Evolutionary conservation across 164 flowering plant species (phyloP).

Genomic region (Brasenia schreberi): DNA sequence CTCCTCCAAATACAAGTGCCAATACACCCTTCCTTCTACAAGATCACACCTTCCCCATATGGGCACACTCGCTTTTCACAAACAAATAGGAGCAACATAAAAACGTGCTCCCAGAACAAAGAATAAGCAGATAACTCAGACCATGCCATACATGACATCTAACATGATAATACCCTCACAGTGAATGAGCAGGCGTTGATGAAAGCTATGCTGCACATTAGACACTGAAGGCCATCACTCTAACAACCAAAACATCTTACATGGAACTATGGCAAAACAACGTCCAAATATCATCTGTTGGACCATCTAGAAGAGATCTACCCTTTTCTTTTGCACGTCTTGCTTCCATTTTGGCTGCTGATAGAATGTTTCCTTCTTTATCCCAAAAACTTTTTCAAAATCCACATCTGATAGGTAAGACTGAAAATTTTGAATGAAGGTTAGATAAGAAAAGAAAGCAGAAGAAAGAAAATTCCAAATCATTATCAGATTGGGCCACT

Average conservation of each 20-base stretch:
- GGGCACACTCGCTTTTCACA: background rate
- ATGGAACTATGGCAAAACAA: background rate
- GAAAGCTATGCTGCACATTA: background rate
- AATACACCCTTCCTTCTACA: background rate
- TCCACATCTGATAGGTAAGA: slow-evolving; percentile 77
- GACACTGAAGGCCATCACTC: background rate
- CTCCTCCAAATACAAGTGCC: background rate
- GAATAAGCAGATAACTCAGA: background rate
- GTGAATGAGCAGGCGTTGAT: background rate
- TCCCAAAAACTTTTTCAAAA: slow-evolving; percentile 56
- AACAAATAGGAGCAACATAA: background rate
- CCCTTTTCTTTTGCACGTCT: slow-evolving; percentile 81
- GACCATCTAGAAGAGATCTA: slow-evolving; percentile 52
- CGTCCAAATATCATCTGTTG: slow-evolving; percentile 4
- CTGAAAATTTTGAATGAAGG: slow-evolving; percentile 19
- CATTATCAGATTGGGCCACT: background rate
- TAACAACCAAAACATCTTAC: background rate
- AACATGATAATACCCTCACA: slow-evolving; percentile 4
- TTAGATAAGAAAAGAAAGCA: slow-evolving; percentile 1
- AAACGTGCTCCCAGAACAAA: background rate
- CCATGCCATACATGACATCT: background rate
- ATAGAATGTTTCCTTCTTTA: slow-evolving; percentile 71
- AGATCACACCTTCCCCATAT: background rate
- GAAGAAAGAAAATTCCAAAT: background rate
- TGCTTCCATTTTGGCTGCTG: slow-evolving; percentile 92